Evolutionary conservation across 768 basidiomycete genomes (phyloP).

Genomic region (Imleria badia): DNA sequence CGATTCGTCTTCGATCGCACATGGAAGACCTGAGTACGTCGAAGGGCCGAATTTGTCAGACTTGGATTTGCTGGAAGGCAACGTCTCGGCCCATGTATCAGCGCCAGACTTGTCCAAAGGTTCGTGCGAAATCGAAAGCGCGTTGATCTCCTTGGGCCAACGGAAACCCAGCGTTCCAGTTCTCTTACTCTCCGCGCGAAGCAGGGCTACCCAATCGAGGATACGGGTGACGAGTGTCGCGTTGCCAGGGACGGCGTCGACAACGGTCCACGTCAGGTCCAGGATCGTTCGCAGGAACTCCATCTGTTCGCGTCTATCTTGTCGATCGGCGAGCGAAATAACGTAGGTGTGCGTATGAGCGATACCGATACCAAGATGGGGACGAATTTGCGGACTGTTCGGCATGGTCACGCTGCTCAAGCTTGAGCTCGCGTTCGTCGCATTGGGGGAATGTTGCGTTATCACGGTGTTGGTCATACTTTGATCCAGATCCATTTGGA

Average conservation of each 20-base stretch:
- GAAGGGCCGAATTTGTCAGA: background rate
- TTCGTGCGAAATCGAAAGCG: constrained; percentile 12
- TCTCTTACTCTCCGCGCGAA: background rate
- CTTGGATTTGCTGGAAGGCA: background rate
- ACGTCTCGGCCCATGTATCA: constrained; percentile 18
- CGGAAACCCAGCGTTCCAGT: constrained; percentile 18
- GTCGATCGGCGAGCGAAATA: constrained; percentile 56
- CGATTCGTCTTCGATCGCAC: constrained; percentile 42
- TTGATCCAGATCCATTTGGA: constrained; percentile 18
- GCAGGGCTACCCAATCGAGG: constrained; percentile 39
- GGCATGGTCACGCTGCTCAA: background rate
- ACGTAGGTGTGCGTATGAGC: constrained; percentile 48
- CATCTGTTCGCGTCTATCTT: constrained; percentile 59
- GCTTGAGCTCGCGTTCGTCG: background rate
- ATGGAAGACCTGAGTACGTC: constrained; percentile 32
- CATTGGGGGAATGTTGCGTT: background rate
- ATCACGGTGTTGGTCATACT: background rate
- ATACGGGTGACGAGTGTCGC: constrained; percentile 41
- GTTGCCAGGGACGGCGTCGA: constrained; percentile 46
- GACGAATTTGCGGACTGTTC: background rate
- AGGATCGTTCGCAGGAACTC: constrained; percentile 48
- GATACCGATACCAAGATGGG: constrained; percentile 33
- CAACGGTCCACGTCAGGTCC: constrained; percentile 51
- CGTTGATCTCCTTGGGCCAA: constrained; percentile 42
- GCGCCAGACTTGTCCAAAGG: constrained; percentile 18